Base-by-base conservation (phyloP, 2,329 filamentous ascomycete genomes). In the Diaporthe sp. region DNA sequence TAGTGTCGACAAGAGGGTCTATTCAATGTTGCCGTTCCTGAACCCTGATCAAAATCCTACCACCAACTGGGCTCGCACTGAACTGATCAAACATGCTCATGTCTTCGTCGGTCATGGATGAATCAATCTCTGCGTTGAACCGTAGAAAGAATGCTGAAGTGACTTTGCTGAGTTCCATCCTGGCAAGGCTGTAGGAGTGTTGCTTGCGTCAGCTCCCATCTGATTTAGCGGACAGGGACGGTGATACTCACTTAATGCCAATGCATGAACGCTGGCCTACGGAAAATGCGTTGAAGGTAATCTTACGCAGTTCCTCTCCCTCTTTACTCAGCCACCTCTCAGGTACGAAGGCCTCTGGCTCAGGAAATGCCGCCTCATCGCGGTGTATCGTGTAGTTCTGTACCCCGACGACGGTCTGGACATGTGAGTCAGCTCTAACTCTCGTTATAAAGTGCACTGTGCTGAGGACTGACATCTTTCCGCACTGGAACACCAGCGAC, bases 151-250 rank as follows among this genome's bases (percentile, higher is more conserved):
- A 35, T 4, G 42, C 61, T 0, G 61, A 32, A 65, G 42, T 30
- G 53, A 56, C 30, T 56, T 65, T 65, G 30, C 61, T 65, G 27
- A 35, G 42, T 32, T 65, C 42, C 61, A 50, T 65, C 22, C 61
- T 65, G 19, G 30, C 61, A 27, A 65, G 47, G 19, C 61, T 65
- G 27, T 13, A 35, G 9, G 10, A n/a, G 9, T 30, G 7, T 35
- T 56, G 6, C 25, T 47, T 30, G 19, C 5, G 17, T 65, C 19
- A 65, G 30, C 22, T 19, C 42, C 12, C 19, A 12, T 27, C 27
- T 17, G 25, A 25, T 6, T 19, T 27, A 27, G 6, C 12, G n/a
- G n/a, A n/a, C n/a, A n/a, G n/a, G 4, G 17, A 7, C 10, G 42
- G 8, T 2, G 13, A 13, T 15, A 35, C 61, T 65, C 35, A 25